A percentile compares a stretch with the other conserved stretches of the same genome.
phyloP scores from a whole-genome alignment of 1,284 basidiomycete genomes.

The Cutaneotrichosporon spelunceum region DNA sequence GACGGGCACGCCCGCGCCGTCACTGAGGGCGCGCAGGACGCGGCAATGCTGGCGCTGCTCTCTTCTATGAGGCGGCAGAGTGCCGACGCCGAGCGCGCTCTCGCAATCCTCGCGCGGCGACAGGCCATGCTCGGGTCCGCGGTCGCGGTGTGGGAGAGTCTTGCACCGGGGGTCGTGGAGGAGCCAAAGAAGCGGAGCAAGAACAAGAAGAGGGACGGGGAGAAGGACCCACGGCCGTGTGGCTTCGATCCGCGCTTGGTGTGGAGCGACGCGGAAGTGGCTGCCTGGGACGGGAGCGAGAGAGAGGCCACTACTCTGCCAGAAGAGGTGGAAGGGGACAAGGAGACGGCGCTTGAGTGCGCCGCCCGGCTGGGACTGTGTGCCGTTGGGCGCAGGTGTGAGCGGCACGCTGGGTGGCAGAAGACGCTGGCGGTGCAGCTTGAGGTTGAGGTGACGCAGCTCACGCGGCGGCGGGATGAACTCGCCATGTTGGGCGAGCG shows the following conservation, averaged over 20 bases:
- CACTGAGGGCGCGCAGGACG: constrained; percentile 1
- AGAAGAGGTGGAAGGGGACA: constrained; percentile 2
- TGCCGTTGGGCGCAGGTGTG: constrained; percentile 32
- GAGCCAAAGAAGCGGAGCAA: constrained; percentile 30
- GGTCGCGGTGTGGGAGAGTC: constrained; percentile 28
- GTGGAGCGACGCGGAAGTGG: constrained; percentile 34
- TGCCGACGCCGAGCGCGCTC: constrained; percentile 15
- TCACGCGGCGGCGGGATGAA: constrained; percentile 15
- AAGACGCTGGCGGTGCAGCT: constrained; percentile 34
- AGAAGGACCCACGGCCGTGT: constrained; percentile 38
- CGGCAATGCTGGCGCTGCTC: constrained; percentile 10
- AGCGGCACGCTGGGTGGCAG: constrained; percentile 48
- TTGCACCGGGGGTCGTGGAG: constrained; percentile 10
- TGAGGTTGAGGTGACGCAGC: constrained; percentile 32
- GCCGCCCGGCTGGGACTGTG: constrained; percentile 18
- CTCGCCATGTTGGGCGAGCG: constrained; percentile 9
- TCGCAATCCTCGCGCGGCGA: constrained; percentile 31
- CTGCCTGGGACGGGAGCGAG: constrained; percentile 19
- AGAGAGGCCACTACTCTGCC: not conserved
- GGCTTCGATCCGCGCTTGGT: constrained; percentile 38
- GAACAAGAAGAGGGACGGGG: constrained; percentile 22
- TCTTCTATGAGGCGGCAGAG: constrained; percentile 22
- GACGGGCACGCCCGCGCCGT: not conserved
- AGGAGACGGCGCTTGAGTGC: not conserved
- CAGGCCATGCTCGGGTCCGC: constrained; percentile 30